Evolutionary conservation across 2,329 filamentous ascomycete species (phyloP), one percentile per base, ranked within the genome.

Genomic region (Trichoderma koningii): DNA sequence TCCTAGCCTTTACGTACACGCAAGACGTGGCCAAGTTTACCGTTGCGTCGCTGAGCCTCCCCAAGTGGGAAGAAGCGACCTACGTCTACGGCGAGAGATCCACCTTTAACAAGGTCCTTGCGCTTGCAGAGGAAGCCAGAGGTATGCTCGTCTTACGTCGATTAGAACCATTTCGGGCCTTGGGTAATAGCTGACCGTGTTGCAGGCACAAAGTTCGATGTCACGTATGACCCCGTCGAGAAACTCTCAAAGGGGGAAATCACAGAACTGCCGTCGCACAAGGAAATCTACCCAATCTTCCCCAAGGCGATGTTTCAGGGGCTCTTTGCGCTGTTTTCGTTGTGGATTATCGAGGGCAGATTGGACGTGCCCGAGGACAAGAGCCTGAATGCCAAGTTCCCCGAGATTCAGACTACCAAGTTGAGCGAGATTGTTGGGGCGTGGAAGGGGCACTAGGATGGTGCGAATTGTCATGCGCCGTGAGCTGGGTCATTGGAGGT

Each of bases 311-410:
- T 17, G 26, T 5, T 62, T 0, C 59, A 62, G 10, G 48, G 41
- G 10, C 28, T 62, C 6, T 21, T 62, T n/a, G 12, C 59, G 9
- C 48, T 62, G 0, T 62, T 62, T 7, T 26, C 17, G 12, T 34
- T 26, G 9, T 62, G 59, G 59, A 17, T 62, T 3, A 14, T 62
- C 21, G 41, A 62, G 9, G 59, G 59, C 7, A 12, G 26, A 7
- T 30, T 62, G 17, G 23, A 53, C 1, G 38, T 52, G 4, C 59
- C 59, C 17, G 59, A 53, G 34, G 38, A 62, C 1, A 53, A 53
- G n/a, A 62, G 59, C 41, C 26, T 62, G n/a, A 62, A 62, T 7
- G 59, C 48, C 23, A 34, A 62, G 17, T 62, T 62, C 9, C 59
- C 59, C 19, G 48, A 62, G 5, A 53, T 62, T 10, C 45, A 62